Evolutionary conservation across 495 filamentous ascomycete species (phyloP).

Genomic region (Neurospora sp.): DNA sequence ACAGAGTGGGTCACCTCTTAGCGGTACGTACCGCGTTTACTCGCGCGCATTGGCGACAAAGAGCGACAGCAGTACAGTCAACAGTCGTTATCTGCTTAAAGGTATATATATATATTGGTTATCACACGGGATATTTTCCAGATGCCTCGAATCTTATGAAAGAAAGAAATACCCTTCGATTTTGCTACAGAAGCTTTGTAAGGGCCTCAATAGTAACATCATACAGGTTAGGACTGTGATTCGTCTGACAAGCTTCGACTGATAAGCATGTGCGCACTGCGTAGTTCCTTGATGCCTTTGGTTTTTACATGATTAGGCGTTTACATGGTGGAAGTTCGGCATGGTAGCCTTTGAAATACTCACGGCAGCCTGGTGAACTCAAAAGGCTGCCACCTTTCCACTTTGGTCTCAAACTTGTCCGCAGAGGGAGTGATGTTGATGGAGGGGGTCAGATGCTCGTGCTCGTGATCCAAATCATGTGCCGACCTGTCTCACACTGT

Average conservation of each 20-base stretch:
- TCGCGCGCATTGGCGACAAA: background rate
- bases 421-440: background rate
- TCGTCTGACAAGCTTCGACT: background rate
- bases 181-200: background rate
- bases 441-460: background rate
- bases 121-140: background rate
- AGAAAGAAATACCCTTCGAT: too few relatives aligned
- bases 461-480: constrained; percentile 12
- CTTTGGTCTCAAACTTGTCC: background rate
- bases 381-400: background rate
- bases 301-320: background rate
- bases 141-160: background rate
- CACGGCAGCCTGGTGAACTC: background rate
- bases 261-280: background rate
- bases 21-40: background rate
- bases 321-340: background rate
- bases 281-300: background rate
- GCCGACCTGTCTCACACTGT: constrained; percentile 13
- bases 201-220: background rate
- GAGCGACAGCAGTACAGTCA: background rate
- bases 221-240: background rate
- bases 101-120: background rate
- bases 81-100: background rate
- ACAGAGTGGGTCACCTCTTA: background rate
- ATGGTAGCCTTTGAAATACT: background rate